Conservation (phyloP, 192 early-diverging fungal species). For the Haplosporangium gracile region DNA sequence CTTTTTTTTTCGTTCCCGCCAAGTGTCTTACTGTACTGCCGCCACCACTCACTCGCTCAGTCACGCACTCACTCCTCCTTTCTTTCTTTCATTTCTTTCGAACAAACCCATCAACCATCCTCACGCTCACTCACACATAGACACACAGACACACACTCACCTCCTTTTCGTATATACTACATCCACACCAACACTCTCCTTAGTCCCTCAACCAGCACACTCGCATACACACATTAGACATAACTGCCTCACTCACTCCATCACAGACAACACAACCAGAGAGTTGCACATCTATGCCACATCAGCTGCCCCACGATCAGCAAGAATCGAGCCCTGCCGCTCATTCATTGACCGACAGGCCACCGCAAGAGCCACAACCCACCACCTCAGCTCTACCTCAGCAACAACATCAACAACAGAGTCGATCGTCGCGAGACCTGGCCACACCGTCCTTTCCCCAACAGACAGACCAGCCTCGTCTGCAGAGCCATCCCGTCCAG, state of each 20-base stretch:
- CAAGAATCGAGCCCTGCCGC: background rate
- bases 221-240: background rate
- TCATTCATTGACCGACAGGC: background rate
- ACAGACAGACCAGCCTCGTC: slow-evolving; percentile 33
- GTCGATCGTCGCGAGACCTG: slow-evolving; percentile 31
- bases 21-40: background rate
- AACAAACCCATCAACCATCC: background rate
- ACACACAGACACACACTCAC: background rate
- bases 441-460: slow-evolving; percentile 30
- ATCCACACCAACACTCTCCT: background rate
- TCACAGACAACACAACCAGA: background rate
- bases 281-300: slow-evolving; percentile 7
- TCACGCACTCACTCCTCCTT: background rate
- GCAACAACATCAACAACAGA: slow-evolving; percentile 16
- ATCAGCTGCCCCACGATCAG: slow-evolving; percentile 30
- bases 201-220: too few relatives aligned
- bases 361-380: slow-evolving; percentile 11
- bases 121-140: too few relatives aligned
- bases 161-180: background rate
- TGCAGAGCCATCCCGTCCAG: slow-evolving; percentile 34
- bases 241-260: background rate
- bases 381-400: background rate
- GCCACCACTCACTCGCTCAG: background rate
- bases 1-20: background rate
- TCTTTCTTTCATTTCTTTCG: background rate